Percentiles rank a stretch among this genome's conserved stretches.
phyloP scores from a whole-genome alignment of 768 basidiomycete species.

The Hortiboletus flavorubellus region DNA sequence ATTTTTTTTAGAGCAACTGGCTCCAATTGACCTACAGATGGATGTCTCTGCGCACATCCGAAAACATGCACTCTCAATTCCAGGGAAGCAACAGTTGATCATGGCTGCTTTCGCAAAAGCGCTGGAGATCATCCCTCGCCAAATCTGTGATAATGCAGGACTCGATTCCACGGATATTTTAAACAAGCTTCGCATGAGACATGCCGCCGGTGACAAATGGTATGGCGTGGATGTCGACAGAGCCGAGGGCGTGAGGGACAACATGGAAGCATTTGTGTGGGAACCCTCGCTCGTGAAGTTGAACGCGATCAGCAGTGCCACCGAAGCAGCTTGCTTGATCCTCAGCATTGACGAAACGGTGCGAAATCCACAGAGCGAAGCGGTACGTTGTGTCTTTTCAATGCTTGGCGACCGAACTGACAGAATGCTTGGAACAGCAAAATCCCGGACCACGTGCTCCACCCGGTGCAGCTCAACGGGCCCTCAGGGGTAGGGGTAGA shows the following conservation, averaged over 20 bases:
- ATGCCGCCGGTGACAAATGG: constrained; percentile 87
- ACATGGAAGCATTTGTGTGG: constrained; percentile 98
- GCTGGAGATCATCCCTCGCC: constrained; percentile 94
- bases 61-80: constrained; percentile 85
- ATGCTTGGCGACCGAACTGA: constrained; percentile 15
- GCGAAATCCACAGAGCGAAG: constrained; percentile 90
- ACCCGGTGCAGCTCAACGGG: constrained; percentile 86
- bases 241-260: constrained; percentile 83
- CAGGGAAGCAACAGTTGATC: constrained; percentile 93
- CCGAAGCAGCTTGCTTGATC: constrained; percentile 95
- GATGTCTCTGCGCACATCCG: constrained; percentile 94
- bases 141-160: constrained; percentile 98
- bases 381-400: constrained; percentile 48
- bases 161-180: constrained; percentile 96
- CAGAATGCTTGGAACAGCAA: constrained; percentile 41
- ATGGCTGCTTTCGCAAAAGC: constrained; percentile 96
- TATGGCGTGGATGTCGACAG: constrained; percentile 94
- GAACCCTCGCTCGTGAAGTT: constrained; percentile 94
- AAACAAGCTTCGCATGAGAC: constrained; percentile 96
- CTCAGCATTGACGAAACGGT: constrained; percentile 98
- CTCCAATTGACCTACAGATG: constrained; percentile 61
- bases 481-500: constrained; percentile 81
- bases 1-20: neutral
- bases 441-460: constrained; percentile 86
- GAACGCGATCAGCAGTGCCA: constrained; percentile 93